Evolutionary conservation across 305 asterid genomes (phyloP).

Genomic region (Fraxinus ornus): DNA sequence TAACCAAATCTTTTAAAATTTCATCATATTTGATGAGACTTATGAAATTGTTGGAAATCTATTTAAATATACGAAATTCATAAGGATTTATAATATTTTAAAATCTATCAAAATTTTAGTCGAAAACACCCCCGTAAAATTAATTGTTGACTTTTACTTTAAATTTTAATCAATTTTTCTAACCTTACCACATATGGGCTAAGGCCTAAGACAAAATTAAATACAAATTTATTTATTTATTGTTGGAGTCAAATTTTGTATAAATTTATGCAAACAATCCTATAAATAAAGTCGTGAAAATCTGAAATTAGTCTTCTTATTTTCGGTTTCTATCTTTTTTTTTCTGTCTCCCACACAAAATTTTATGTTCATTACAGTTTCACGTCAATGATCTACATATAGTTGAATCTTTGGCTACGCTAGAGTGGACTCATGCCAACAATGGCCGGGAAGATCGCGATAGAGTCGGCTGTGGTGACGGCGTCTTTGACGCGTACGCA

Average conservation of each 20-base stretch:
- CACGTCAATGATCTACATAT: neutral
- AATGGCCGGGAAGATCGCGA: slow-evolving; percentile 23
- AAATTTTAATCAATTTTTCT: neutral
- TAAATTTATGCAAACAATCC: neutral
- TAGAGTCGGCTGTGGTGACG: slow-evolving; percentile 16
- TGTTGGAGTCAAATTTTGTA: neutral
- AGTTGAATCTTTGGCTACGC: neutral
- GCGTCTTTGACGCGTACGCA: slow-evolving; percentile 20
- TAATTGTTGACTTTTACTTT: neutral
- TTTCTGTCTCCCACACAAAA: neutral
- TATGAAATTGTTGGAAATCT: too few species aligned
- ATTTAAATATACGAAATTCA: too few species aligned
- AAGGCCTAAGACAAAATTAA: neutral
- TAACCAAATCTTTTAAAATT: too few species aligned
- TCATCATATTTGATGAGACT: too few species aligned
- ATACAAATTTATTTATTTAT: too few species aligned
- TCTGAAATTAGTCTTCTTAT: neutral
- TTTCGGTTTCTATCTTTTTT: neutral
- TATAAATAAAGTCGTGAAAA: neutral
- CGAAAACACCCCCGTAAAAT: too few species aligned
- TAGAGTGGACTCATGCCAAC: neutral
- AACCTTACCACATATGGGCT: neutral
- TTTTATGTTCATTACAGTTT: neutral
- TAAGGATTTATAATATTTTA: too few species aligned
- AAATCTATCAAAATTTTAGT: too few species aligned